A percentile compares a stretch with the other conserved stretches of the same genome.
phyloP scores from a whole-genome alignment of 176 grass and related monocot genomes.

The Elaeis guineensis region DNA sequence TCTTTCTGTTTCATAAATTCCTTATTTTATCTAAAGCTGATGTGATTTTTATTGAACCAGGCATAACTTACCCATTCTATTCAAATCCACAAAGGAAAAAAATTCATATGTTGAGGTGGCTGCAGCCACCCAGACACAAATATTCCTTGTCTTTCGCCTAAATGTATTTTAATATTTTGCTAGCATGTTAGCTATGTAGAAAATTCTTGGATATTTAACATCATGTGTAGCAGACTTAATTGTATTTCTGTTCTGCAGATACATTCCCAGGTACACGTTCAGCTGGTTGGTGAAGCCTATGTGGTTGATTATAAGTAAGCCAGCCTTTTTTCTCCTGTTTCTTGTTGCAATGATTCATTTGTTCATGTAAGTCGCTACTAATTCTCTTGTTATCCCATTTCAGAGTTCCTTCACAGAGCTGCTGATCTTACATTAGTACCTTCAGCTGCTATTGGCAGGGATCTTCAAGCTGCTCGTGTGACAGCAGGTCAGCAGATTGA shows the following conservation, averaged over 20 bases:
- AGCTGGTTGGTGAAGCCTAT: constrained; percentile 94
- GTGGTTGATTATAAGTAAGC: constrained; percentile 87
- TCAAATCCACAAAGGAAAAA: no score
- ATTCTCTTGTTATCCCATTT: constrained; percentile 21
- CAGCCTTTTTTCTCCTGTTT: constrained; percentile 5
- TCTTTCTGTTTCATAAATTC: no score
- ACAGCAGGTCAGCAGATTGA: constrained; percentile 54
- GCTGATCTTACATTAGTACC: constrained; percentile 91
- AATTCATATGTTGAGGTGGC: no score
- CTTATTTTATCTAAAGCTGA: no score
- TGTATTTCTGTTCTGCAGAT: constrained; percentile 38
- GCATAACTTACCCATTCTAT: no score
- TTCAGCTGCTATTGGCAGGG: constrained; percentile 76
- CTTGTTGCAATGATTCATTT: not conserved
- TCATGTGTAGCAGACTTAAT: not conserved
- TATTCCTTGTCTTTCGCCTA: no score
- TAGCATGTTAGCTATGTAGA: no score
- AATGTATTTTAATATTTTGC: no score
- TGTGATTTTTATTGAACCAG: no score
- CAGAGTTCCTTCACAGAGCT: constrained; percentile 84
- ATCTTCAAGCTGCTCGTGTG: constrained; percentile 76
- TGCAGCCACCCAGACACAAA: no score
- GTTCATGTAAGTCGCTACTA: constrained; percentile 9
- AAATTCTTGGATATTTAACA: no score
- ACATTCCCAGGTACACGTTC: constrained; percentile 89